Evolutionary conservation across 163 green algal genomes (phyloP), one percentile per base, ranked within the genome.

Genomic region (Scenedesmus sp.): DNA sequence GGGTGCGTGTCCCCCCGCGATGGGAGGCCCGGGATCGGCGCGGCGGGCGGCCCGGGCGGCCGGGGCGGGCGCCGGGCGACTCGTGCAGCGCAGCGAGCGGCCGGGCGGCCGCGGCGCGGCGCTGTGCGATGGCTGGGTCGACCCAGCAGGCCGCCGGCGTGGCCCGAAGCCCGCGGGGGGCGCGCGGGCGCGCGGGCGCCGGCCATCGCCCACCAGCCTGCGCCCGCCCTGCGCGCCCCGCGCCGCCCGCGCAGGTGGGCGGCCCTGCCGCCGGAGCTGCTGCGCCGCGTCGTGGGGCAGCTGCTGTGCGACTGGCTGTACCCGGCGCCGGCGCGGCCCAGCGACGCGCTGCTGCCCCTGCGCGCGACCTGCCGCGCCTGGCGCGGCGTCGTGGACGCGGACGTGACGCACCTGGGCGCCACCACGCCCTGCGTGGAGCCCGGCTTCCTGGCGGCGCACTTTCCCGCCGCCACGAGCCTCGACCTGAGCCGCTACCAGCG

Each of bases 401-500:
- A 81, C 36, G 48, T 81, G 26, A n/a, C 45, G 33, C 45, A 60
- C 2, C 5, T 75, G 22, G 74, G 47, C 2, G 50, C 51, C 4
- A 81, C 74, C 18, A 53, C 60, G 36, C 74, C 74, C 15, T 33
- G 45, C 11, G 22, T 67, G 2, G 20, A 11, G 9, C 62, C 74
- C 18, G 48, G 15, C 18, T 57, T 47, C 22, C 36, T 81, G 39
- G 63, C 15, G 17, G 28, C 26, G 18, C 48, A 75, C 63, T 81
- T 81, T 18, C 62, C 62, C 1, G 7, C 36, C 22, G 20, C 22
- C 6, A 75, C 57, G 14, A 67, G 34, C 50, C 29, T 81, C n/a
- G 74, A 81, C 51, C 50, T 81, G 36, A 62, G 62, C 9, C 64
- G 74, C 48, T 81, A 69, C 24, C 62, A 81, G 51, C 58, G 34